Percentiles rank a stretch among this genome's conserved stretches.
phyloP scores from a whole-genome alignment of 2,329 filamentous ascomycete species.

The Exophiala sideris region DNA sequence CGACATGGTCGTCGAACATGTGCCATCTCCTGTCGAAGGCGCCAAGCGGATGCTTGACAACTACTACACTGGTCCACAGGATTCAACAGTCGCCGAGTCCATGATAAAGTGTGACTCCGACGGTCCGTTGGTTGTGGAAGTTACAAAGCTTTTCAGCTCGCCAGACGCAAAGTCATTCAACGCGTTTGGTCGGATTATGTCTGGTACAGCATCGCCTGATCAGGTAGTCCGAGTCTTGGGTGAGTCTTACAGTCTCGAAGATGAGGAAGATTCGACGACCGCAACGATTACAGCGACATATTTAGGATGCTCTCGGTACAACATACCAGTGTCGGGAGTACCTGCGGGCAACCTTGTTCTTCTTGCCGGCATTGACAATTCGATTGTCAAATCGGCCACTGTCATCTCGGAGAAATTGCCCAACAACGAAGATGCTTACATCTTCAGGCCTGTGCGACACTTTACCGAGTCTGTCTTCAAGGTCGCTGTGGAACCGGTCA shows the following conservation, averaged over 20 bases:
- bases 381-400: constrained; percentile 95
- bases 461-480: constrained; percentile 98
- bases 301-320: constrained; percentile 90
- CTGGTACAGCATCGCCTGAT: constrained; percentile 79
- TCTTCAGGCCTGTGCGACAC: constrained; percentile 88
- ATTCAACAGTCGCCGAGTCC: constrained; percentile 73
- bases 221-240: constrained; percentile 85
- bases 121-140: constrained; percentile 83
- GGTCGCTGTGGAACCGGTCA: constrained; percentile 95
- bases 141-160: constrained; percentile 91
- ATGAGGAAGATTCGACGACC: constrained; percentile 94
- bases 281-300: constrained; percentile 82
- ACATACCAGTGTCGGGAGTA: constrained; percentile 83
- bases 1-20: constrained; percentile 87
- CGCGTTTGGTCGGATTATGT: constrained; percentile 87
- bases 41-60: constrained; percentile 72
- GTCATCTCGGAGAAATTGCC: constrained; percentile 76
- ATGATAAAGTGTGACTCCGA: constrained; percentile 84
- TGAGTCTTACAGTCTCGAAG: constrained; percentile 92
- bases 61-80: constrained; percentile 88
- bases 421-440: constrained; percentile 87
- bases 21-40: constrained; percentile 80
- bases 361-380: constrained; percentile 92
- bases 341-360: constrained; percentile 92
- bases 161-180: constrained; percentile 87